These are phyloP conservation scores for Graphilbum fragrans DNA, from an alignment of 2,329 filamentous ascomycete species.

Conservation along the genomic window DNA sequence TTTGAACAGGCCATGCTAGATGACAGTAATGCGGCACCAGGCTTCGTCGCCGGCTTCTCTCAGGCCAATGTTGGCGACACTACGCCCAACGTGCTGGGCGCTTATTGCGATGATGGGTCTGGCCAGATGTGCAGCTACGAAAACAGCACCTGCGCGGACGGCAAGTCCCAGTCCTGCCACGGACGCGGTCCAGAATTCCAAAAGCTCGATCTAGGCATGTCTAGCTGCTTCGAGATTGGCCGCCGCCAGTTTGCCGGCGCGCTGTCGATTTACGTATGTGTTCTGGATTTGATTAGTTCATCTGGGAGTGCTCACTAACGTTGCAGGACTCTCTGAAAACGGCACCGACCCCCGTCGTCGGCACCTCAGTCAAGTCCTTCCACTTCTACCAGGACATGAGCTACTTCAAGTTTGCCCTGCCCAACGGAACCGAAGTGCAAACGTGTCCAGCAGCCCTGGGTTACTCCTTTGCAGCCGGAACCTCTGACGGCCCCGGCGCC, in stretches of 20 bases:
- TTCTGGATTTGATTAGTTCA: neutral
- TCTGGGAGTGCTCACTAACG: neutral
- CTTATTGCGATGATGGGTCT: conserved; percentile 79
- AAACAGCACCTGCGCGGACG: conserved; percentile 71
- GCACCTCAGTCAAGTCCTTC: conserved; percentile 62
- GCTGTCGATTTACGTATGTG: conserved; percentile 25
- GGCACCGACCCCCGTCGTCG: conserved; percentile 38
- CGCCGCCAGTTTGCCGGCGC: conserved; percentile 56
- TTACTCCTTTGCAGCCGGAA: conserved; percentile 87
- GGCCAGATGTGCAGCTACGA: conserved; percentile 59
- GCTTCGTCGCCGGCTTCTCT: conserved; percentile 83
- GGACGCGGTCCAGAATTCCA: conserved; percentile 60
- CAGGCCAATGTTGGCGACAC: conserved; percentile 89
- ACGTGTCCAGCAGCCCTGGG: conserved; percentile 84
- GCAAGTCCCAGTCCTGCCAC: conserved; percentile 59
- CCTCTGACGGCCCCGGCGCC: conserved; percentile 77
- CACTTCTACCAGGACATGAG: conserved; percentile 80
- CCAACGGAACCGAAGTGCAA: conserved; percentile 54
- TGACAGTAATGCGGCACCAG: conserved; percentile 43
- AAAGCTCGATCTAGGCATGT: conserved; percentile 56
- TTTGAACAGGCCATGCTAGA: conserved; percentile 58
- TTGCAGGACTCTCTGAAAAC: neutral
- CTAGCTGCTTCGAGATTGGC: conserved; percentile 67
- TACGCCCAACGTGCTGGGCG: conserved; percentile 75
- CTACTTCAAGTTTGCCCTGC: conserved; percentile 58